Evolutionary conservation across 257 asterid species (phyloP).

Genomic region (Ehretia macrophylla): DNA sequence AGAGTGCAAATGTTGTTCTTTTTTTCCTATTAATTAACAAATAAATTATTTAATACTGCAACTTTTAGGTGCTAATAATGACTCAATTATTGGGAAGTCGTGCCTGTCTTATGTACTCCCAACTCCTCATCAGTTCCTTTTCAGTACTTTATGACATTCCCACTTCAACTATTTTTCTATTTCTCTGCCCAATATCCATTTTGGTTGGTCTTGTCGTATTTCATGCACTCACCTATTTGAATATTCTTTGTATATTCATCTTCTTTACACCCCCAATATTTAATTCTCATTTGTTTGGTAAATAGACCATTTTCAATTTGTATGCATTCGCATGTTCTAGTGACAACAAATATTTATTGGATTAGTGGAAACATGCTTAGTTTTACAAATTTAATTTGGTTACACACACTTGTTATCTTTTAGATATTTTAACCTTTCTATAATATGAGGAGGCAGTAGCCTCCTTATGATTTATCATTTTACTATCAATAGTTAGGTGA

Average conservation of each 20-base stretch:
- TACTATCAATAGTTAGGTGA: too few relatives aligned
- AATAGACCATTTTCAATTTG: slow-evolving; percentile 17
- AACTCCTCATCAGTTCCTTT: slow-evolving; percentile 23
- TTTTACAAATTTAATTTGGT: neutral
- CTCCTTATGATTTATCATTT: too few relatives aligned
- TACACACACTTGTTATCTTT: slow-evolving; percentile 1
- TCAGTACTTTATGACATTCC: slow-evolving; percentile 51
- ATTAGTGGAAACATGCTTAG: slow-evolving; percentile 26
- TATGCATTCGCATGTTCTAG: slow-evolving; percentile 21
- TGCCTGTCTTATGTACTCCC: slow-evolving; percentile 34
- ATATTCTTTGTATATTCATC: slow-evolving; percentile 23
- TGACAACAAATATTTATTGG: slow-evolving; percentile 5
- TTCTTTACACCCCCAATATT: slow-evolving; percentile 12
- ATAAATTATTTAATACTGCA: slow-evolving; percentile 1
- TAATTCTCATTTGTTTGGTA: slow-evolving; percentile 8
- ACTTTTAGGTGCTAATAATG: slow-evolving; percentile 70
- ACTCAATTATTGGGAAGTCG: slow-evolving; percentile 73
- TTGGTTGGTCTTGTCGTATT: slow-evolving; percentile 51
- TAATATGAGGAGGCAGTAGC: neutral
- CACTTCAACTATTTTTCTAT: slow-evolving; percentile 44
- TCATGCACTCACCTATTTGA: slow-evolving; percentile 31
- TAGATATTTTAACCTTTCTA: neutral
- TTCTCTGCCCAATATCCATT: slow-evolving; percentile 32
- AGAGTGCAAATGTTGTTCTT: too few relatives aligned
- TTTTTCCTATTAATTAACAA: too few relatives aligned